A percentile compares a stretch with the other conserved stretches of the same genome.
Conservation (phyloP, 352 stramenopile species). For the Globisporangium parvum region DNA sequence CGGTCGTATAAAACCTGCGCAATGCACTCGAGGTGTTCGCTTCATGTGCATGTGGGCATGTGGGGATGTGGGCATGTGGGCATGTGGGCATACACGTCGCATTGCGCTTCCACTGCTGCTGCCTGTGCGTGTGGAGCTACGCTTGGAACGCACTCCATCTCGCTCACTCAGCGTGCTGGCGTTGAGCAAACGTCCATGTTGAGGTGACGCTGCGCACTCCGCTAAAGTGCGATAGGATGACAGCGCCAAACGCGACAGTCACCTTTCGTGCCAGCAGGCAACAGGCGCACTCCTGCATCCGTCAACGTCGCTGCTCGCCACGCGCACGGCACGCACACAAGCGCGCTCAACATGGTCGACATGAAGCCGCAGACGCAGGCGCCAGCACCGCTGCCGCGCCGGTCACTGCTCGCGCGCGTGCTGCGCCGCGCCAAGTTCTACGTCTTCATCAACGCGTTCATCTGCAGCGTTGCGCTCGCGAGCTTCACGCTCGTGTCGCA, state of each 20-base stretch:
- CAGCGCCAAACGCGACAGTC: no score
- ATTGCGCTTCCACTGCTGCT: no score
- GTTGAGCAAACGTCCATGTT: no score
- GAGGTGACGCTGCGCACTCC: background rate
- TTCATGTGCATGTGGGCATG: no score
- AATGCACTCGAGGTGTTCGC: no score
- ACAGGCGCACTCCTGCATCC: background rate
- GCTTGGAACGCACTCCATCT: no score
- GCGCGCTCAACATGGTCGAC: conserved; percentile 5
- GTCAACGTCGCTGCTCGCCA: background rate
- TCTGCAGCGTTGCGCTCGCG: conserved; percentile 39
- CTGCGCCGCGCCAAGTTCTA: conserved; percentile 75
- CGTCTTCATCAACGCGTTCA: conserved; percentile 77
- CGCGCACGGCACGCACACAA: background rate
- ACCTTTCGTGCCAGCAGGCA: no score
- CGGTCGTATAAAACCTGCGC: no score
- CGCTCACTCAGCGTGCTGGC: no score
- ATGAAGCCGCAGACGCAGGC: background rate
- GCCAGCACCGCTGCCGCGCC: background rate
- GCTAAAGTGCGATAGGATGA: conserved; percentile 4
- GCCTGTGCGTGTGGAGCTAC: no score
- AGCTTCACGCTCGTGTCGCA: conserved; percentile 22
- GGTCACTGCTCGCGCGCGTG: conserved; percentile 11
- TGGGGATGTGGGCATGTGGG: no score
- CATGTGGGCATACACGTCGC: no score